Conservation (phyloP, 148 eudicot species). For the Talinum fruticosum region DNA sequence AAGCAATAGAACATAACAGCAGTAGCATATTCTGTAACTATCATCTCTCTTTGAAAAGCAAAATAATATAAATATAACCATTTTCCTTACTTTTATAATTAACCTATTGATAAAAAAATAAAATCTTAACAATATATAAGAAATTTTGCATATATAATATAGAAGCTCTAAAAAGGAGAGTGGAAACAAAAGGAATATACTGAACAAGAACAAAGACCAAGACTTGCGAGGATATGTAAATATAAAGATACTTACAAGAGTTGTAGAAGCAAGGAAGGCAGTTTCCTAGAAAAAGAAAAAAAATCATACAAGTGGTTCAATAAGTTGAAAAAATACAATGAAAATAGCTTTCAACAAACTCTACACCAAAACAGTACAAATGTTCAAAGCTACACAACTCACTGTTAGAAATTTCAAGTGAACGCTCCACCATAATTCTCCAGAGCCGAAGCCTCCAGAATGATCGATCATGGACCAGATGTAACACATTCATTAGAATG, state of each 20-base stretch:
- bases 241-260: conserved; percentile 22
- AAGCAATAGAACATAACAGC: no score
- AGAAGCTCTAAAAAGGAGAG: neutral
- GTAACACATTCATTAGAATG: conserved; percentile 37
- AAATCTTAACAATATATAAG: no score
- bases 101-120: no score
- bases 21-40: no score
- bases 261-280: conserved; percentile 6
- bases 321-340: neutral
- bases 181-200: neutral
- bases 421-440: conserved; percentile 28
- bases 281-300: conserved; percentile 18
- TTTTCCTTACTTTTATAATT: no score
- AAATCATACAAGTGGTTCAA: conserved; percentile 1
- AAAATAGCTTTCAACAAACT: neutral
- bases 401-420: conserved; percentile 21
- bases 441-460: conserved; percentile 27
- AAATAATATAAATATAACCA: no score
- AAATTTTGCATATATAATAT: no score
- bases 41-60: no score
- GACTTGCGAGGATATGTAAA: neutral
- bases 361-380: neutral
- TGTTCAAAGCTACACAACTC: conserved; percentile 22
- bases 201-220: neutral
- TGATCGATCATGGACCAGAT: conserved; percentile 29